Evolutionary conservation across 2,329 filamentous ascomycete genomes (phyloP), one percentile per base, ranked within the genome.

Genomic region (Bipolaris victoriae): DNA sequence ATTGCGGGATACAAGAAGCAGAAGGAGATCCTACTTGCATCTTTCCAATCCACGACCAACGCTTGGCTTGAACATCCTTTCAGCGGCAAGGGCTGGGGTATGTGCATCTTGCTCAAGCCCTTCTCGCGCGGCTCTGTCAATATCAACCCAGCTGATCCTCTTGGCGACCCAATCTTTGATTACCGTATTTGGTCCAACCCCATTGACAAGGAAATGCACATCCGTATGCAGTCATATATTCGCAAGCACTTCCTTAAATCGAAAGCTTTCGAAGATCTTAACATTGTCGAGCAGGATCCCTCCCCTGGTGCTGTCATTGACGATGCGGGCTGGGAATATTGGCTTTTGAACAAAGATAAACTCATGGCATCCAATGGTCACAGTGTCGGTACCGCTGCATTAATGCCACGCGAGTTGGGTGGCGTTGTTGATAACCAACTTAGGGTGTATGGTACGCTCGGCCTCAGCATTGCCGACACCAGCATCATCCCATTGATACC

Each of bases 171-270:
- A 37, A 16, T 52, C 0, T 24, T 52, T 1, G 40, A 52, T 15
- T 52, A 43, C 60, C 64, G 65, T 26, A 69, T 68, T 16, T 75
- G 57, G 33, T 55, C 62, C 15, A 72, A 77, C 53, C 71, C 72
- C 1, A 47, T 71, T 2, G 73, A 76, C 49, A 35, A 74, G 20
- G 64, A 68, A 35, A 49, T 70, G 15, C 61, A 65, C 18, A 61
- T 72, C 4, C 61, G 66, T 45, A 62, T 62, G 22, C 39, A 41
- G 39, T 41, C 39, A 22, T 41, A 41, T 24, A 41, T 41, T 24
- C 39, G 39, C 3, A 24, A 41, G 39, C 39, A 41, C 39, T 41
- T 41, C 20, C 39, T 41, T 9, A 11, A 41, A 41, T 41, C 39
- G 9, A 24, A 22, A 41, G 60, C 60, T 5, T 57, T 69, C 26